These are phyloP conservation scores for Globisporangium megalacanthum DNA, from an alignment of 352 stramenopile species.

Conservation along the genomic window DNA sequence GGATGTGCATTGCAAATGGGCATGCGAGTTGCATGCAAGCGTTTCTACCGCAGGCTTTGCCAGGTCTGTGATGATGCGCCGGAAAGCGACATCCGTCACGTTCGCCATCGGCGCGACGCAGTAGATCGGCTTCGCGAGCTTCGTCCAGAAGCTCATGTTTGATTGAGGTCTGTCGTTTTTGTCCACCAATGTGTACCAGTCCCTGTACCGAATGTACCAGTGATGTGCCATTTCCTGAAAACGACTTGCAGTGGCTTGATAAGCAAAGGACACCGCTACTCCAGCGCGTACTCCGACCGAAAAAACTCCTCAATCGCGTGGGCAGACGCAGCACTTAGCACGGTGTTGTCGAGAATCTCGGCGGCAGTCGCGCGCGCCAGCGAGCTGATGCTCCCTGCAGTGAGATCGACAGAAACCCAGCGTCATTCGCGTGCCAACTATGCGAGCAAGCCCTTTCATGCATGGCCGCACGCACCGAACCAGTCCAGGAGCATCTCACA, in stretches of 20 bases:
- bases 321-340: constrained; percentile 49
- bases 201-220: not conserved
- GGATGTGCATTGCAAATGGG: not conserved
- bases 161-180: not conserved
- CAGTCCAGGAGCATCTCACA: constrained; percentile 78
- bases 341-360: constrained; percentile 55
- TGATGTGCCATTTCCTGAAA: constrained; percentile 2
- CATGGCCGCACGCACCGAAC: constrained; percentile 33
- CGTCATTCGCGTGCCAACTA: not conserved
- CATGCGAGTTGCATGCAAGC: not conserved
- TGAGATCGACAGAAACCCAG: not conserved
- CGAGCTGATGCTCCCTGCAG: constrained; percentile 38
- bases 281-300: constrained; percentile 53
- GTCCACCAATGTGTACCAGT: constrained; percentile 1
- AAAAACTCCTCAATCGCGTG: constrained; percentile 74
- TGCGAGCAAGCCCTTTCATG: not conserved
- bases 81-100: constrained; percentile 74
- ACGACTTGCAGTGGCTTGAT: not conserved
- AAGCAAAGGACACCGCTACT: constrained; percentile 14
- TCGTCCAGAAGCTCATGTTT: constrained; percentile 55
- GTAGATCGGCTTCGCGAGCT: constrained; percentile 59
- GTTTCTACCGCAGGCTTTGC: constrained; percentile 53
- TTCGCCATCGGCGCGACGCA: constrained; percentile 84
- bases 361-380: constrained; percentile 41
- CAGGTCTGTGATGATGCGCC: constrained; percentile 65